A percentile compares a stretch with the other conserved stretches of the same genome.
Evolutionary conservation across 1,139 yeast species (phyloP).

Genomic region (Magnusiomyces magnusii): DNA sequence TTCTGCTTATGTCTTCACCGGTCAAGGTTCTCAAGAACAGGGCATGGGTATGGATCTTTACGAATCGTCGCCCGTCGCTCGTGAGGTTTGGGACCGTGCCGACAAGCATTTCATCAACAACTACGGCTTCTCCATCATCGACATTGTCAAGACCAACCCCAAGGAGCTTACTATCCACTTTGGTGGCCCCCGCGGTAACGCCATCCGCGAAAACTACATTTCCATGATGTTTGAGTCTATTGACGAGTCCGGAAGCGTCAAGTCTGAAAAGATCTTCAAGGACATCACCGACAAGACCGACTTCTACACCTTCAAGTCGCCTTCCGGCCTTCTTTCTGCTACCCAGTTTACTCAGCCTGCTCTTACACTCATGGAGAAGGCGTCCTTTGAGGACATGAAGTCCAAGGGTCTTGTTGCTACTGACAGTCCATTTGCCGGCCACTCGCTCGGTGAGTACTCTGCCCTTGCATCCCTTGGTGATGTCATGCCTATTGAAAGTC

Average conservation of each 20-base stretch:
- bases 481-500: constrained; percentile 97
- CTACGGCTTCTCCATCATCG: constrained; percentile 94
- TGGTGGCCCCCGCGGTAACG: constrained; percentile 97
- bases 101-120: constrained; percentile 85
- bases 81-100: constrained; percentile 96
- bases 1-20: constrained; percentile 95
- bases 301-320: constrained; percentile 82
- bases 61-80: constrained; percentile 84
- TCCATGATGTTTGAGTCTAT: constrained; percentile 97
- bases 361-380: constrained; percentile 97
- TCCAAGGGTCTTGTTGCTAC: constrained; percentile 92
- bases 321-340: constrained; percentile 92
- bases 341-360: constrained; percentile 99
- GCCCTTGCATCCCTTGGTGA: constrained; percentile 96
- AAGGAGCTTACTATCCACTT: constrained; percentile 91
- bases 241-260: constrained; percentile 73
- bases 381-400: constrained; percentile 95
- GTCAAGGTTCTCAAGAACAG: constrained; percentile 99
- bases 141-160: constrained; percentile 94
- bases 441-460: constrained; percentile 97
- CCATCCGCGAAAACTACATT: constrained; percentile 87
- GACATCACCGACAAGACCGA: constrained; percentile 75
- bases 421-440: constrained; percentile 96
- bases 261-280: constrained; percentile 92
- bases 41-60: constrained; percentile 99